Conservation (phyloP, 202 grass and related monocot species). For the Zoysia matrella region DNA sequence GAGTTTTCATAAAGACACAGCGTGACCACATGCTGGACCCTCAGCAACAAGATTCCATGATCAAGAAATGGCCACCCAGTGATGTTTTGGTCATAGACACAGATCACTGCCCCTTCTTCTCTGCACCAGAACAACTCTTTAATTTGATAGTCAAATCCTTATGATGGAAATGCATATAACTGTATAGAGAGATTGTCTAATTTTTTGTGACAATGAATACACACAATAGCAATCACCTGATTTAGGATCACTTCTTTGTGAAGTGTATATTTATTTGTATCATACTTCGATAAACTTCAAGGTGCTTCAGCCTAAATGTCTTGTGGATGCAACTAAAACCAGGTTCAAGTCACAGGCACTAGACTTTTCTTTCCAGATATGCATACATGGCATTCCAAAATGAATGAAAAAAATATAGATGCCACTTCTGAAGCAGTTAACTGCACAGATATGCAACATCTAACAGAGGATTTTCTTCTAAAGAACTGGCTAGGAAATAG, state of each 20-base stretch:
- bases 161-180: slow-evolving; percentile 38
- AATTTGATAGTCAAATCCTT: slow-evolving; percentile 53
- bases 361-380: slow-evolving; percentile 8
- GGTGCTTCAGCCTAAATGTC: slow-evolving; percentile 8
- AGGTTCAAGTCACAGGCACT: slow-evolving; percentile 3
- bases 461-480: background rate
- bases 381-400: no score
- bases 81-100: slow-evolving; percentile 63
- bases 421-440: background rate
- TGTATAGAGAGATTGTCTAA: slow-evolving; percentile 6
- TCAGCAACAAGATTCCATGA: no score
- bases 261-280: slow-evolving; percentile 20
- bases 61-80: background rate
- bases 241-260: slow-evolving; percentile 25
- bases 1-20: slow-evolving; percentile 67
- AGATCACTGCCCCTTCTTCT: slow-evolving; percentile 79
- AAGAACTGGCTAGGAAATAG: no score
- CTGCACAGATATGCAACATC: background rate
- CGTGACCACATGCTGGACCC: slow-evolving; percentile 56
- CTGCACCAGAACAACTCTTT: slow-evolving; percentile 51
- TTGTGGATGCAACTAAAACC: slow-evolving; percentile 24
- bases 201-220: slow-evolving; percentile 12
- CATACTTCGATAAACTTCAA: background rate
- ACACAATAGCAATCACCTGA: slow-evolving; percentile 18
- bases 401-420: no score